phyloP scores from a whole-genome alignment of 179 eudicot species.

The Patellifolia procumbens region DNA sequence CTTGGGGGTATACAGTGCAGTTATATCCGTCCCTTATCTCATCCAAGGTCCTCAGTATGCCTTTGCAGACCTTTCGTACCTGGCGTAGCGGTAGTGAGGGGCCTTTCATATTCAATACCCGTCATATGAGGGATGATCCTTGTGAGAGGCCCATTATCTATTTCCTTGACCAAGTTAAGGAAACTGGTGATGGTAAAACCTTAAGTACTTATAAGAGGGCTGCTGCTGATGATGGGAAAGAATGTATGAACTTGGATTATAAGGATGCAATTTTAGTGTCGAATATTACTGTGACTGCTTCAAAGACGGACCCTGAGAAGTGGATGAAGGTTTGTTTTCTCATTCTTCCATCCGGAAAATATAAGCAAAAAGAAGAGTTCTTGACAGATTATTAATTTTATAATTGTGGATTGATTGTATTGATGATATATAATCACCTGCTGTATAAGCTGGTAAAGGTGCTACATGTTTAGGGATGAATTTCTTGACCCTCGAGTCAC shows the following conservation, averaged over 20 bases:
- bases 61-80: conserved; percentile 68
- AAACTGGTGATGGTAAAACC: conserved; percentile 38
- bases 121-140: conserved; percentile 46
- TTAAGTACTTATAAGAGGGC: conserved; percentile 49
- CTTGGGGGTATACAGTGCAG: conserved; percentile 95
- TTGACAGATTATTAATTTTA: neutral
- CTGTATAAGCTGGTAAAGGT: no score
- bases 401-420: neutral
- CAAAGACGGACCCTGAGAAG: conserved; percentile 51
- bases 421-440: no score
- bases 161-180: conserved; percentile 52
- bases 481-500: no score
- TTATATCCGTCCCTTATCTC: conserved; percentile 56
- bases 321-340: conserved; percentile 52
- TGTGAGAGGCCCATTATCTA: conserved; percentile 61
- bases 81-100: conserved; percentile 70
- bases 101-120: conserved; percentile 85
- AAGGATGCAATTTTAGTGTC: conserved; percentile 38
- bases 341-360: neutral
- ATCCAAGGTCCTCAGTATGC: conserved; percentile 52
- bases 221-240: conserved; percentile 31
- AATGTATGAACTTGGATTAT: conserved; percentile 41
- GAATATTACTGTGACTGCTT: conserved; percentile 49
- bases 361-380: neutral
- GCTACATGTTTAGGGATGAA: no score